Conservation (phyloP, 441 rosid genomes). For the Isatis lusitanica region DNA sequence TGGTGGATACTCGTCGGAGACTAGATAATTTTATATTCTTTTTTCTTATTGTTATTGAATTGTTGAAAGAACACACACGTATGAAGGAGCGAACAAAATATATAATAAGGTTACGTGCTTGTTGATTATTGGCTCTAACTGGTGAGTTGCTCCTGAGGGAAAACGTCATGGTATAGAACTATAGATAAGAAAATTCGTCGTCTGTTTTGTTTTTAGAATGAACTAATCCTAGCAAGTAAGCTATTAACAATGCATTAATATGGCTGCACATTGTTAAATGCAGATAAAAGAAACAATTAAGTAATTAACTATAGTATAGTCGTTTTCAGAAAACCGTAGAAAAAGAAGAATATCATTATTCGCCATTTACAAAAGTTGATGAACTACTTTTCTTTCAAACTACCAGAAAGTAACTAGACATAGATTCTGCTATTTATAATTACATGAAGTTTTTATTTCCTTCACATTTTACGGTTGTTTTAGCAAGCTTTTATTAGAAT, state of each 20-base stretch:
- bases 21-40: not conserved
- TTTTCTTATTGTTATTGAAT: not conserved
- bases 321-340: no score
- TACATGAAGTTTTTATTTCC: no score
- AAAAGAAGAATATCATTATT: no score
- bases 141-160: not conserved
- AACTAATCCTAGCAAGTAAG: not conserved
- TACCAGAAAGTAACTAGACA: no score
- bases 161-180: not conserved
- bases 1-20: slow-evolving; percentile 21
- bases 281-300: not conserved
- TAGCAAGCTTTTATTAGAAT: no score
- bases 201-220: not conserved
- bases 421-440: no score
- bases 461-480: no score
- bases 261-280: not conserved
- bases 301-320: no score
- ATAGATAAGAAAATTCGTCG: not conserved
- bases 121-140: not conserved
- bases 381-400: no score
- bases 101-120: not conserved
- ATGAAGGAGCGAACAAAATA: not conserved
- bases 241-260: not conserved
- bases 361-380: no score
- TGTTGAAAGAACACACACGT: slow-evolving; percentile 5